Conservation (phyloP, 192 early-diverging fungal species). For the Coemansia sp. region DNA sequence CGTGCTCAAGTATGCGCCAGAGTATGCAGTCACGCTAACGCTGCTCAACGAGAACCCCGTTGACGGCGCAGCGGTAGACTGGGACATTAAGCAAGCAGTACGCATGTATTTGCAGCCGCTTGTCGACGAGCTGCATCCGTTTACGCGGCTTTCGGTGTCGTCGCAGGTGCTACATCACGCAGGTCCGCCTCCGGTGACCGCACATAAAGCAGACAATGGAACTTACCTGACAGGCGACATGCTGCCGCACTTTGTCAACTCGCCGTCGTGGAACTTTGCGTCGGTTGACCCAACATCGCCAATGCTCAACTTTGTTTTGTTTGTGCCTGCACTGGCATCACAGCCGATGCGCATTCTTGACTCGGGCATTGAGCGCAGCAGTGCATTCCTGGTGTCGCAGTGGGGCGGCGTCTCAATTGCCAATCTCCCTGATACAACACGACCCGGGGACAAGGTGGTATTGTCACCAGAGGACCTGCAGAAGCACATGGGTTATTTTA, state of each 20-base stretch:
- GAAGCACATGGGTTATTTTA: slow-evolving; percentile 74
- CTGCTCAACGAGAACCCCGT: slow-evolving; percentile 81
- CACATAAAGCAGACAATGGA: slow-evolving; percentile 38
- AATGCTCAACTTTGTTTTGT: slow-evolving; percentile 88
- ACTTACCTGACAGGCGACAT: slow-evolving; percentile 65
- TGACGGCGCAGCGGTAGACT: slow-evolving; percentile 61
- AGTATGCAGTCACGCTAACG: slow-evolving; percentile 84
- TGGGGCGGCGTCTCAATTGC: slow-evolving; percentile 92
- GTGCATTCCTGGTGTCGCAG: slow-evolving; percentile 88
- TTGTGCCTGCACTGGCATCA: slow-evolving; percentile 68
- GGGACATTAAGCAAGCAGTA: slow-evolving; percentile 80
- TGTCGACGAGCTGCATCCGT: slow-evolving; percentile 60
- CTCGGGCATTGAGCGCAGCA: slow-evolving; percentile 48
- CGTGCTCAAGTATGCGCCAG: slow-evolving; percentile 79
- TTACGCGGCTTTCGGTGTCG: slow-evolving; percentile 75
- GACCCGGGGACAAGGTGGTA: slow-evolving; percentile 19
- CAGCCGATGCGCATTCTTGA: slow-evolving; percentile 72
- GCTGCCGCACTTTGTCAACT: slow-evolving; percentile 90
- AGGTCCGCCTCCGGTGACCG: slow-evolving; percentile 65
- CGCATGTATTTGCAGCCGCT: slow-evolving; percentile 70
- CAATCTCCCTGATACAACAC: slow-evolving; percentile 20
- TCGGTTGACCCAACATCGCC: slow-evolving; percentile 79
- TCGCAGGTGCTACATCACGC: slow-evolving; percentile 89
- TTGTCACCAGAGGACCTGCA: slow-evolving; percentile 59
- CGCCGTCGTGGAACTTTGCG: slow-evolving; percentile 94